These are phyloP conservation scores for Takashimella koratensis DNA, from an alignment of 1,284 basidiomycete genomes.

Conservation along the genomic window DNA sequence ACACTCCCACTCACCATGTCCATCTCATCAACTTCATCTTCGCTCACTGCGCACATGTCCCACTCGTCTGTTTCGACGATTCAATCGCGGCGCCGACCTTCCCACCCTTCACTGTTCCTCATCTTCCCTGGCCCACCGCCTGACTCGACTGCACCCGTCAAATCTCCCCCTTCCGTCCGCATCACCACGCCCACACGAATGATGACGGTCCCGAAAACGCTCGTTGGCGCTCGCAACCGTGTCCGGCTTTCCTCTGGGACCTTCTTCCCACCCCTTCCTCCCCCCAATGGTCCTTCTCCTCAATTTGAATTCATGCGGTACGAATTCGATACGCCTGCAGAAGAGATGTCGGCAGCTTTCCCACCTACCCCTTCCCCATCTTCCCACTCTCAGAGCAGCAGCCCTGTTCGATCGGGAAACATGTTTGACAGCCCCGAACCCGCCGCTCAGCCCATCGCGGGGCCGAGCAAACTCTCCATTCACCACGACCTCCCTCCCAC, in stretches of 20 bases:
- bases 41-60: background rate
- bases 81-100: conserved; percentile 8
- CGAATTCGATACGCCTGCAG: background rate
- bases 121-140: background rate
- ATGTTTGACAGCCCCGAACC: conserved; percentile 10
- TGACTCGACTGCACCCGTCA: background rate
- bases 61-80: background rate
- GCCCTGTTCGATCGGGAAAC: background rate
- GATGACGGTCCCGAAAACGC: background rate
- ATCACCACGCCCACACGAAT: conserved; percentile 8
- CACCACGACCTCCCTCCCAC: conserved; percentile 25
- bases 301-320: background rate
- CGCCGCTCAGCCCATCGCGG: conserved; percentile 7
- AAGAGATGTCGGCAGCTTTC: conserved; percentile 20
- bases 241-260: background rate
- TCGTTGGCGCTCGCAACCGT: background rate
- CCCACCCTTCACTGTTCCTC: conserved; percentile 5
- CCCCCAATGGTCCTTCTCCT: background rate
- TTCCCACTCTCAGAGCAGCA: conserved; percentile 13
- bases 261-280: background rate
- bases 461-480: conserved; percentile 13
- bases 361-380: conserved; percentile 36
- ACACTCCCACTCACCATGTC: background rate
- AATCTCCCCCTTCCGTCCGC: conserved; percentile 1
- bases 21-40: conserved; percentile 1